These are phyloP conservation scores for Striga asiatica DNA, from an alignment of 257 asterid genomes.

Conservation along the genomic window DNA sequence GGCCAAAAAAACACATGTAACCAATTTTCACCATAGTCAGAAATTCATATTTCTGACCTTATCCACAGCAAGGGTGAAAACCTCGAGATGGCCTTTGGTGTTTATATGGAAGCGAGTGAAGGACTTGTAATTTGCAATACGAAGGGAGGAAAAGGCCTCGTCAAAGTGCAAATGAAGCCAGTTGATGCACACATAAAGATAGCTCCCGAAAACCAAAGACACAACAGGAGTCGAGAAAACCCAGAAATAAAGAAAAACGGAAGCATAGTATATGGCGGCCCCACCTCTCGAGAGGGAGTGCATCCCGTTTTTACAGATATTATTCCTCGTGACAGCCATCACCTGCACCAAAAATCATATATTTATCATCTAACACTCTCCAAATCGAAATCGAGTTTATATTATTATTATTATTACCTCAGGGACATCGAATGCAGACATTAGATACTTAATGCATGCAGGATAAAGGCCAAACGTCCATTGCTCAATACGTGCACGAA, in stretches of 20 bases:
- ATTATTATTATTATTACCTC: constrained; percentile 34
- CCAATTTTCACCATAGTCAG: no score
- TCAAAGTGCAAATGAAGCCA: constrained; percentile 98
- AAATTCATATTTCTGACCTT: constrained; percentile 64
- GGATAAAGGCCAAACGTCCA: constrained; percentile 99
- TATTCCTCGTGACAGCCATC: constrained; percentile 86
- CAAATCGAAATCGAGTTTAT: neutral
- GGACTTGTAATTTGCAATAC: constrained; percentile 93
- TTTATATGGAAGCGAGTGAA: constrained; percentile 82
- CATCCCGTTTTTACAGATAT: constrained; percentile 82
- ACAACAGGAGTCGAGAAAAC: constrained; percentile 95
- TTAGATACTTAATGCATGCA: constrained; percentile 93
- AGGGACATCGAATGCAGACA: constrained; percentile 96
- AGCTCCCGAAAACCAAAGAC: constrained; percentile 89
- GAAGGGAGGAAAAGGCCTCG: constrained; percentile 94
- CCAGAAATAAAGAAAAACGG: constrained; percentile 95
- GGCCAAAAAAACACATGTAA: no score
- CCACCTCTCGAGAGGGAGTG: constrained; percentile 73
- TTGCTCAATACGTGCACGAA: constrained; percentile 80
- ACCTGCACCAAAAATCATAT: constrained; percentile 47
- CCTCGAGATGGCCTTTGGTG: constrained; percentile 78
- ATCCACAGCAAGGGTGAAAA: constrained; percentile 93
- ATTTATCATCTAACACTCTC: no score
- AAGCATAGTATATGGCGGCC: constrained; percentile 79
- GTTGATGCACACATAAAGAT: constrained; percentile 85